Percentiles rank a stretch among this genome's conserved stretches.
Conservation (phyloP, 768 basidiomycete genomes). For the Saitozyma podzolica region DNA sequence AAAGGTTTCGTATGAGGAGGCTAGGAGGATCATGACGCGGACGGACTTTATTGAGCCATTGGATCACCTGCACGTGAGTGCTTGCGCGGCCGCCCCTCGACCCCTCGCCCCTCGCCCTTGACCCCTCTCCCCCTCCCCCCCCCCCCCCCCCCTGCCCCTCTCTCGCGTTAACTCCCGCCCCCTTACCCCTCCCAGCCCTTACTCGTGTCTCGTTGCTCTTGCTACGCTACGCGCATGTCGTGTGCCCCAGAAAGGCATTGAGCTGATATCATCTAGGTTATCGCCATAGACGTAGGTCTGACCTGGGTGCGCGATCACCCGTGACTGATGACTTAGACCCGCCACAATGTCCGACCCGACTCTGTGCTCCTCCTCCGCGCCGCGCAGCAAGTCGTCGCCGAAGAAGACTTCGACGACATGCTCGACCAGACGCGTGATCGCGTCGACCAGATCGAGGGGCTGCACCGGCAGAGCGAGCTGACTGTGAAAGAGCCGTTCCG, state of each 20-base stretch:
- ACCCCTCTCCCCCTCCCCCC: no score
- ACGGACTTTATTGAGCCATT: conserved; percentile 72
- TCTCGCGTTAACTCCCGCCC: no score
- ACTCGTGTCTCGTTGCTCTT: no score
- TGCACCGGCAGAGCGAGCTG: conserved; percentile 51
- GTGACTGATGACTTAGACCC: conserved; percentile 3
- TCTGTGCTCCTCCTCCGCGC: conserved; percentile 74
- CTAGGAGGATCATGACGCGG: conserved; percentile 78
- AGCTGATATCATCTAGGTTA: conserved; percentile 68
- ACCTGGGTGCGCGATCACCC: neutral
- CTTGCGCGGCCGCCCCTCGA: neutral
- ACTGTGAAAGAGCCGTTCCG: conserved; percentile 51
- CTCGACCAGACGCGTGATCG: conserved; percentile 71
- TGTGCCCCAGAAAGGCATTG: conserved; percentile 51
- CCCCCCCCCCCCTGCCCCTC: no score
- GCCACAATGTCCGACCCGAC: conserved; percentile 73
- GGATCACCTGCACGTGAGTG: conserved; percentile 55
- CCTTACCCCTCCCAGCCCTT: no score
- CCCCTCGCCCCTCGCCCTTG: no score
- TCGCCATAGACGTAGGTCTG: conserved; percentile 68
- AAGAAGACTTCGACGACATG: conserved; percentile 76
- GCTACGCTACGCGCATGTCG: no score
- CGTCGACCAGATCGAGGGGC: conserved; percentile 79
- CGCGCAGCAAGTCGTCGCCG: conserved; percentile 67
- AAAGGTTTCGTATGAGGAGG: conserved; percentile 60